phyloP scores from a whole-genome alignment of 179 eudicot species.

The Sideroxylon spinosum region DNA sequence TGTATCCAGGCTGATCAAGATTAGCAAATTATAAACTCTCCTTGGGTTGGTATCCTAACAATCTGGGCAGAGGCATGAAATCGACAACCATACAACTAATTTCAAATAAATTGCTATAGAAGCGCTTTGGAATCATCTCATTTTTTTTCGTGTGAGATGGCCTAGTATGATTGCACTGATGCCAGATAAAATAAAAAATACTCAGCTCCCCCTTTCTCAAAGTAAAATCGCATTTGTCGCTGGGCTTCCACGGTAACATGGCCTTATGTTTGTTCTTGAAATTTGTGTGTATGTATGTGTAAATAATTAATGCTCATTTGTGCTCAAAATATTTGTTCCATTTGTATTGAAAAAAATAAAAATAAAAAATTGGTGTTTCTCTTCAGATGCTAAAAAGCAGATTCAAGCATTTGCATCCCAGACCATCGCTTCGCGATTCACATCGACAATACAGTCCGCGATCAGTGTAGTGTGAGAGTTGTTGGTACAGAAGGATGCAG shows the following conservation, averaged over 20 bases:
- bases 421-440: conserved; percentile 73
- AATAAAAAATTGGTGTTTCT: conserved; percentile 16
- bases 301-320: too few species aligned
- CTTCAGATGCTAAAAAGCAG: conserved; percentile 96
- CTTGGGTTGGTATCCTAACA: background rate
- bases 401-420: conserved; percentile 88
- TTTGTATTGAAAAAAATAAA: background rate
- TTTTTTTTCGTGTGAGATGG: background rate
- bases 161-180: background rate
- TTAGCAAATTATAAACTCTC: background rate
- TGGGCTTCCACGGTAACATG: too few species aligned
- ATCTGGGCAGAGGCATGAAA: background rate
- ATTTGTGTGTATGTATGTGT: too few species aligned
- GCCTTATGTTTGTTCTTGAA: too few species aligned
- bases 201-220: too few species aligned
- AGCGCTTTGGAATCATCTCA: background rate
- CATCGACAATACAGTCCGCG: conserved; percentile 76
- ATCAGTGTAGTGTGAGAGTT: conserved; percentile 78
- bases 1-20: background rate
- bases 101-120: background rate
- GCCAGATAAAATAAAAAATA: too few species aligned
- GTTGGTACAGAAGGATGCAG: conserved; percentile 18
- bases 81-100: background rate
- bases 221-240: too few species aligned
- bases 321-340: too few species aligned